Evolutionary conservation across 1,139 yeast species (phyloP).

Genomic region (Kluyveromyces marxianus): DNA sequence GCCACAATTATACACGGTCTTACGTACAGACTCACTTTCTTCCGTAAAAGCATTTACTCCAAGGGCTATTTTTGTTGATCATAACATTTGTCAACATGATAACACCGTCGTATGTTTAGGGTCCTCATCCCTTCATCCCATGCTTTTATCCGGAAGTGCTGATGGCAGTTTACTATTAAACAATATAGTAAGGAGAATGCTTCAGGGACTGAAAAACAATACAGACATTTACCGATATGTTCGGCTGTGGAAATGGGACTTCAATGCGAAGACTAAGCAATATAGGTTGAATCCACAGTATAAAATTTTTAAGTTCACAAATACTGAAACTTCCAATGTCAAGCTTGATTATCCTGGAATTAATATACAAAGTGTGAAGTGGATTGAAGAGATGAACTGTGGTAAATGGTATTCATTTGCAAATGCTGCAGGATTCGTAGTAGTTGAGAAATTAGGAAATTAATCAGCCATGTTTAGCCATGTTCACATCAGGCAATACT

Average conservation of each 20-base stretch:
- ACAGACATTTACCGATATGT: constrained; percentile 27
- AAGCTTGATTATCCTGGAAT: constrained; percentile 48
- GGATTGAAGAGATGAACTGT: constrained; percentile 49
- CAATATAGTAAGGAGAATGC: constrained; percentile 36
- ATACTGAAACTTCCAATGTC: constrained; percentile 25
- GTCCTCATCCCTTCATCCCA: constrained; percentile 48
- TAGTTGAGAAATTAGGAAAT: constrained; percentile 48
- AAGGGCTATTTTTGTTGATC: constrained; percentile 32
- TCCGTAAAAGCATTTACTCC: constrained; percentile 33
- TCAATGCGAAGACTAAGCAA: constrained; percentile 27
- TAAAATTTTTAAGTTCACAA: constrained; percentile 22
- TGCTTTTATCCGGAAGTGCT: constrained; percentile 51
- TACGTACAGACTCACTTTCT: constrained; percentile 37
- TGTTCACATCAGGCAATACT: too few relatives aligned
- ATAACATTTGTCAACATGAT: constrained; percentile 34
- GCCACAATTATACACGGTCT: constrained; percentile 35
- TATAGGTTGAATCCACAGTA: constrained; percentile 35
- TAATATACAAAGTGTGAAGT: constrained; percentile 45
- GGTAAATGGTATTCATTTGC: constrained; percentile 63
- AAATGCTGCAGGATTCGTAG: constrained; percentile 56
- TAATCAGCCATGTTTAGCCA: not conserved
- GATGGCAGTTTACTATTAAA: constrained; percentile 48
- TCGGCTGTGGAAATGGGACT: constrained; percentile 37
- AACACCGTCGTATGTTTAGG: constrained; percentile 36
- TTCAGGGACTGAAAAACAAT: constrained; percentile 36